Percentiles rank a stretch among this genome's conserved stretches.
phyloP scores from a whole-genome alignment of 768 basidiomycete species.

The Trametes sanguinea region DNA sequence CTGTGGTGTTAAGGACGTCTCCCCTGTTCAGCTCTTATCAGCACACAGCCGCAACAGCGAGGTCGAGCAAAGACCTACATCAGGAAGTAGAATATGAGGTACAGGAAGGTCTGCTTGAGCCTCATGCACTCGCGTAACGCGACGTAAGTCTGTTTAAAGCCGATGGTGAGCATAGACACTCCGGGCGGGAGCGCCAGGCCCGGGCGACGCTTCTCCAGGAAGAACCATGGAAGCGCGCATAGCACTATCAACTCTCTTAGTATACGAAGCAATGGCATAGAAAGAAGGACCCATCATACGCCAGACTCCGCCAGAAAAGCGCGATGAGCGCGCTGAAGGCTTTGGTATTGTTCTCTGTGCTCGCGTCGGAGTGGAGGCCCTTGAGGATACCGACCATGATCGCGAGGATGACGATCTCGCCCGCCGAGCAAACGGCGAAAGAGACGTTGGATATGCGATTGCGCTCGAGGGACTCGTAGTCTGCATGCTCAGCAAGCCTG shows the following conservation, averaged over 20 bases:
- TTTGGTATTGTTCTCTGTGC: slow-evolving; percentile 70
- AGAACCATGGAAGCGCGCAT: slow-evolving; percentile 74
- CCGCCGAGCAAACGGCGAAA: slow-evolving; percentile 66
- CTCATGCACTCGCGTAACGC: slow-evolving; percentile 65
- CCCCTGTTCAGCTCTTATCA: slow-evolving; percentile 46
- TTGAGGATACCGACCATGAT: slow-evolving; percentile 78
- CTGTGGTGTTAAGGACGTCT: slow-evolving; percentile 73
- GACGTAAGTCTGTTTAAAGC: slow-evolving; percentile 65
- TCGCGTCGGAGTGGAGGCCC: slow-evolving; percentile 59
- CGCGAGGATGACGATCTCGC: slow-evolving; percentile 68
- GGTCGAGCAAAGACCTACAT: slow-evolving; percentile 47
- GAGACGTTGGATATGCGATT: slow-evolving; percentile 79
- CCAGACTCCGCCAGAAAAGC: slow-evolving; percentile 78
- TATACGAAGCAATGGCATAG: background rate
- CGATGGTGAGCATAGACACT: slow-evolving; percentile 59
- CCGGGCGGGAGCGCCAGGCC: slow-evolving; percentile 61
- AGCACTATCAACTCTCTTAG: slow-evolving; percentile 42
- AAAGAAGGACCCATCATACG: slow-evolving; percentile 40
- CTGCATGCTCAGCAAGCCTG: slow-evolving; percentile 51
- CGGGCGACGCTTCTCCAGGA: slow-evolving; percentile 65
- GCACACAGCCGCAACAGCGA: background rate
- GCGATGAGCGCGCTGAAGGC: slow-evolving; percentile 79
- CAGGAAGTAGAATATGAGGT: slow-evolving; percentile 74
- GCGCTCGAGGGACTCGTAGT: slow-evolving; percentile 62
- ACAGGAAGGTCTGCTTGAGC: slow-evolving; percentile 73